Evolutionary conservation across 352 stramenopile genomes (phyloP).

Genomic region (Albugo laibachii): DNA sequence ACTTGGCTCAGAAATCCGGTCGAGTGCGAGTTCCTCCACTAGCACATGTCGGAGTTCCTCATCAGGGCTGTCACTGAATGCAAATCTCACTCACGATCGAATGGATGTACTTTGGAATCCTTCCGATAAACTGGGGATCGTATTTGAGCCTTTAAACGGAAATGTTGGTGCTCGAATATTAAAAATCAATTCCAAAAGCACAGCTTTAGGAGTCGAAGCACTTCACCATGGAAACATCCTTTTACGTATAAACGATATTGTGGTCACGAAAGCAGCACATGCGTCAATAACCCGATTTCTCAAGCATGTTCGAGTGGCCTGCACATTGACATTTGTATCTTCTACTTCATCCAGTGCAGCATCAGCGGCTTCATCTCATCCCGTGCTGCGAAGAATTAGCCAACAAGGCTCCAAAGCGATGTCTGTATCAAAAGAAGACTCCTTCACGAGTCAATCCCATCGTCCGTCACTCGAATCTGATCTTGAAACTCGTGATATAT

Average conservation of each 20-base stretch:
- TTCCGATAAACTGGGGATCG: slow-evolving; percentile 46
- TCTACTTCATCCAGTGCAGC: neutral
- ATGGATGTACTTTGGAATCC: slow-evolving; percentile 52
- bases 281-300: slow-evolving; percentile 53
- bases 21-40: slow-evolving; percentile 19
- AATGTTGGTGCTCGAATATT: slow-evolving; percentile 37
- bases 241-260: slow-evolving; percentile 53
- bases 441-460: too few species aligned
- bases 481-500: slow-evolving; percentile 7
- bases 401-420: too few species aligned
- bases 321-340: slow-evolving; percentile 35
- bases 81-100: slow-evolving; percentile 6
- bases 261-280: slow-evolving; percentile 27
- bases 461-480: too few species aligned
- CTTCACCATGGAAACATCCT: slow-evolving; percentile 39
- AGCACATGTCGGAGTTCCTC: slow-evolving; percentile 62
- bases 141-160: slow-evolving; percentile 24
- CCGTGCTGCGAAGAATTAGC: too few species aligned
- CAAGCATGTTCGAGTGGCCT: slow-evolving; percentile 57
- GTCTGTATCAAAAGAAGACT: too few species aligned
- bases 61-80: slow-evolving; percentile 22
- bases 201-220: slow-evolving; percentile 43
- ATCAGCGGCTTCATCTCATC: neutral
- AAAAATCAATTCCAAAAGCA: slow-evolving; percentile 35
- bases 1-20: slow-evolving; percentile 43